Evolutionary conservation across 2,329 filamentous ascomycete genomes (phyloP).

Genomic region (Colletotrichum echinochloae): DNA sequence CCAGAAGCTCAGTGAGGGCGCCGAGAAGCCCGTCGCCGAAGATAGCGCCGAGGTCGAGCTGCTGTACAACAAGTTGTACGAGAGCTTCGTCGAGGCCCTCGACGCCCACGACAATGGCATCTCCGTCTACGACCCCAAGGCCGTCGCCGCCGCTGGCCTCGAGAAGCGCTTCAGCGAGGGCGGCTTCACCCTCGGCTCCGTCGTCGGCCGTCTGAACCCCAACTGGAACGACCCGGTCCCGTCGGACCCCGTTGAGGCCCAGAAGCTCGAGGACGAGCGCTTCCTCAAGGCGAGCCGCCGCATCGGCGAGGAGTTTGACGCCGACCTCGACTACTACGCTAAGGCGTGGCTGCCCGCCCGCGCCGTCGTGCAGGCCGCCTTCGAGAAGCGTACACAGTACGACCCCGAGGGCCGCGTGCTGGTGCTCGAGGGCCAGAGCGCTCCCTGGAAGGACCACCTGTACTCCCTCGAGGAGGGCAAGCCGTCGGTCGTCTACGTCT

Average conservation of each 20-base stretch:
- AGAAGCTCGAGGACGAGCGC: constrained; percentile 82
- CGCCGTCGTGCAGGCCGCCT: constrained; percentile 80
- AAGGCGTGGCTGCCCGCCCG: constrained; percentile 89
- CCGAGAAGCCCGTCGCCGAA: constrained; percentile 60
- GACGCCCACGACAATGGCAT: constrained; percentile 99
- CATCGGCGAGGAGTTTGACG: constrained; percentile 89
- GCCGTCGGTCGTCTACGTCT: constrained; percentile 78
- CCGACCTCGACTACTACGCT: constrained; percentile 81
- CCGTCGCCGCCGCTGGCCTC: constrained; percentile 76
- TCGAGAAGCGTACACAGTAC: constrained; percentile 73
- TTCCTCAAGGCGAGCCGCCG: constrained; percentile 83
- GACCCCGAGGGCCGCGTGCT: constrained; percentile 84
- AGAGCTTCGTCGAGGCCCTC: constrained; percentile 92
- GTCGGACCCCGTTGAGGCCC: constrained; percentile 67
- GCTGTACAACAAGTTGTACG: constrained; percentile 90
- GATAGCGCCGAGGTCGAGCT: constrained; percentile 76
- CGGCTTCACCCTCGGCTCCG: constrained; percentile 84
- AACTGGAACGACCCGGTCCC: constrained; percentile 78
- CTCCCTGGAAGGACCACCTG: constrained; percentile 97
- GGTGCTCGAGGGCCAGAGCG: constrained; percentile 80
- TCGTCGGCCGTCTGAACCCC: constrained; percentile 84
- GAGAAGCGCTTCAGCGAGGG: constrained; percentile 86
- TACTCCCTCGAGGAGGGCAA: constrained; percentile 83
- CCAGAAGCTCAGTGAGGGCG: constrained; percentile 60
- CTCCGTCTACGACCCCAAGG: constrained; percentile 79